phyloP scores from a whole-genome alignment of 768 basidiomycete genomes.

The Mycena olivaceomarginata region DNA sequence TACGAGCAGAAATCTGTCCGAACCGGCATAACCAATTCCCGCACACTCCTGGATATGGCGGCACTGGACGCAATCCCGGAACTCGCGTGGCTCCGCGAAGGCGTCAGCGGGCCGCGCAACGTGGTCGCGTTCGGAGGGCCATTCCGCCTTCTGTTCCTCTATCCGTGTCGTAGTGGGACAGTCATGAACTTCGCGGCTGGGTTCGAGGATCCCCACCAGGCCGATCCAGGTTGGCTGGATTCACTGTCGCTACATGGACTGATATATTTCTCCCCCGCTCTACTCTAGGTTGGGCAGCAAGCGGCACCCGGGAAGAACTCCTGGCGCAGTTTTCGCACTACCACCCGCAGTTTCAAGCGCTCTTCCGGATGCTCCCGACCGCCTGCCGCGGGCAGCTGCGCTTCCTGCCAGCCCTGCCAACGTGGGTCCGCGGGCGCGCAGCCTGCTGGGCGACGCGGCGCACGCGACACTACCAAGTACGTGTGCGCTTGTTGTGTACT shows the following conservation, averaged over 20 bases:
- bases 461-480: slow-evolving; percentile 48
- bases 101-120: not conserved
- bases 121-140: not conserved
- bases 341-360: slow-evolving; percentile 7
- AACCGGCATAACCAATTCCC: not conserved
- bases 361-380: slow-evolving; percentile 1
- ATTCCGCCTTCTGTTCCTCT: slow-evolving; percentile 4
- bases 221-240: slow-evolving; percentile 1
- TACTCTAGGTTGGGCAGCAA: slow-evolving; percentile 1
- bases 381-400: slow-evolving; percentile 25
- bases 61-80: not conserved
- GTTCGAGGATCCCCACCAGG: slow-evolving; percentile 12
- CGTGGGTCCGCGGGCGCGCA: slow-evolving; percentile 33
- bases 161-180: slow-evolving; percentile 22
- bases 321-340: slow-evolving; percentile 11
- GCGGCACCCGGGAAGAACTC: not conserved
- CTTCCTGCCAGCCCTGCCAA: slow-evolving; percentile 14
- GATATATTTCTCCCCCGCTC: not conserved
- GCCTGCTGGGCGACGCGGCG: slow-evolving; percentile 38
- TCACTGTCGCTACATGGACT: not conserved
- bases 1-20: not conserved
- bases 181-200: slow-evolving; percentile 14
- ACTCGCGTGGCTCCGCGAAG: slow-evolving; percentile 18
- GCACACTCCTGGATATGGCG: not conserved
- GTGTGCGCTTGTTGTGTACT: too few relatives aligned